Percentiles rank a stretch among this genome's conserved stretches.
These are phyloP conservation scores for Hyaloscypha hepaticicola DNA, from an alignment of 495 filamentous ascomycete genomes.

Conservation along the genomic window DNA sequence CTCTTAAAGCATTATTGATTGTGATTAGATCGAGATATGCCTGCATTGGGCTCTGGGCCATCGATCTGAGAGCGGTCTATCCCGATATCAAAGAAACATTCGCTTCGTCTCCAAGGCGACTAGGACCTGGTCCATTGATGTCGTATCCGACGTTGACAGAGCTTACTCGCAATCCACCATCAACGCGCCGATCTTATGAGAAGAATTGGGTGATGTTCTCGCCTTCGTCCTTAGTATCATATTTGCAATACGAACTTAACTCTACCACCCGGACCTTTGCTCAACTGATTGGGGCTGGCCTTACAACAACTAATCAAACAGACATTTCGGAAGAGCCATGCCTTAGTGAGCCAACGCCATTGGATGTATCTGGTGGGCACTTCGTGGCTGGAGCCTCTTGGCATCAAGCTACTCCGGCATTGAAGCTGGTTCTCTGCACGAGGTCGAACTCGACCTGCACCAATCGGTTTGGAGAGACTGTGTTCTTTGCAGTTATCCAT, in stretches of 20 bases:
- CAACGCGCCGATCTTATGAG: constrained; percentile 35
- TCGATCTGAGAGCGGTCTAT: constrained; percentile 38
- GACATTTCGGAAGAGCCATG: constrained; percentile 36
- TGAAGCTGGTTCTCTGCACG: constrained; percentile 39
- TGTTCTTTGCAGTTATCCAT: constrained; percentile 40
- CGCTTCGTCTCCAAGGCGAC: constrained; percentile 33
- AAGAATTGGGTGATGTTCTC: constrained; percentile 45
- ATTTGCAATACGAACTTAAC: constrained; percentile 38
- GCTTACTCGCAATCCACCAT: constrained; percentile 39
- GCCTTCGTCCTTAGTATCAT: constrained; percentile 28
- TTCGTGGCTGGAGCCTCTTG: constrained; percentile 30
- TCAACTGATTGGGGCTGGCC: constrained; percentile 39
- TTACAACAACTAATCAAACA: constrained; percentile 41
- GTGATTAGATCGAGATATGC: constrained; percentile 39
- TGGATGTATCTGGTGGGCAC: constrained; percentile 17
- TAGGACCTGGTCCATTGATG: constrained; percentile 40
- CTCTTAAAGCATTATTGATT: neutral
- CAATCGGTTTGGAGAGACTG: constrained; percentile 29
- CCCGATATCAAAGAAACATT: constrained; percentile 34
- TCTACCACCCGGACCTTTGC: constrained; percentile 35
- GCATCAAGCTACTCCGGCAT: constrained; percentile 42
- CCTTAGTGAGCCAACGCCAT: constrained; percentile 24
- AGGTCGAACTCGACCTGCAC: constrained; percentile 32
- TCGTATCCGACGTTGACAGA: constrained; percentile 41
- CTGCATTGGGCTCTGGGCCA: constrained; percentile 44